Base-by-base conservation (phyloP, 225 moss, liverwort and hornwort species). In the Rhytidiadelphus loreus region DNA sequence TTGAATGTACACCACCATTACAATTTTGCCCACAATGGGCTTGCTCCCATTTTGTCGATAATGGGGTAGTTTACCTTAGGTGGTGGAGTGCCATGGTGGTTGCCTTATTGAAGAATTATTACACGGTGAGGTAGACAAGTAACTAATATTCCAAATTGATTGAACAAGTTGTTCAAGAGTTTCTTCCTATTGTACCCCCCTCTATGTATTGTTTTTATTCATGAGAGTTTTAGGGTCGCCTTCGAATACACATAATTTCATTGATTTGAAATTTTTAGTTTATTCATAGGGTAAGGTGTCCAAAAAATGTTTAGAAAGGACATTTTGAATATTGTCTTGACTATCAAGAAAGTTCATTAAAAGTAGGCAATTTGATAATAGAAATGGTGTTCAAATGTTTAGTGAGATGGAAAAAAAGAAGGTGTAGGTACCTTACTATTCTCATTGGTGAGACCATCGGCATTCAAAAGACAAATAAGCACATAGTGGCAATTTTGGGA, bases 111-210 rank as follows among this genome's bases (percentile, higher is more conserved):
- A 24, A 32, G 4, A 48, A 32, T 48, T 48, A 12, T 50, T 74
- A 16, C 0, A 1, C 0, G 1, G 3, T 1, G 0, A 29, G 1
- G 2, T 30, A 0, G 48, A 48, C 1, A 2, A 76, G 22, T 35
- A 21, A 13, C 0, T 52, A 4, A 50, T 33, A 13, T 52, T 0
- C 8, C 13, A 7, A 52, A 76, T 13, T 35, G 1, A 0, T 3
- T 35, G 2, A 35, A 52, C 13, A 76, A 35, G 6, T 22, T 52
- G 52, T 0, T 77, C 0, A 35, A 53, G 23, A 77, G 0, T 16
- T 24, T 1, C 0, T 0, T 15, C 2, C 1, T 53, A 37, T 16
- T 0, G 3, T 55, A 1, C 1, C 5, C 0, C 2, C 37, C 0
- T 9, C 3, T 35, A 52, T 8, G 0, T 3, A 37, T 53, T 35